Evolutionary conservation across 2,329 filamentous ascomycete species (phyloP), one percentile per base, ranked within the genome.

Genomic region (Fusarium cicatricum): DNA sequence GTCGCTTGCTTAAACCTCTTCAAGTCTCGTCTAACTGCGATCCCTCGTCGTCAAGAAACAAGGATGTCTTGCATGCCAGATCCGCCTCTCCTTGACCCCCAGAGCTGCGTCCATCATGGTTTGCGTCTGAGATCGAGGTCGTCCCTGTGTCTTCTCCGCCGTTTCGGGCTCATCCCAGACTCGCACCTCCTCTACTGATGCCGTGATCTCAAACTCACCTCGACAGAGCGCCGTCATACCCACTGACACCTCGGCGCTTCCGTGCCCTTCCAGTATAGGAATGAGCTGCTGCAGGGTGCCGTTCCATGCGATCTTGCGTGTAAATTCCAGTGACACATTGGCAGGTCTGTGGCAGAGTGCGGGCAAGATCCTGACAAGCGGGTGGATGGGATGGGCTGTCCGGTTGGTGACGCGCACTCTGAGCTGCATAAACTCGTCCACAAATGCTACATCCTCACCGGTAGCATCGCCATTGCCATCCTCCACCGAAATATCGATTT

Each of bases 301-400:
- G 62, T 92, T 94, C 88, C 91, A 95, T 2, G 88, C 88, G 48
- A 97, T 83, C 60, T 92, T 91, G 69, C 91, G 88, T 36, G 90
- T 90, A 51, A 94, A 85, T 71, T 97, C 93, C 14, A 96, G 83
- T 3, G 91, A 90, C 12, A 90, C 80, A 56, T 86, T 87, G 44
- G 85, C 81, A 1, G 90, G 85, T 14, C 93, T 86, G 68, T 92
- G 85, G 38, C 90, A 85, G 14, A 97, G 82, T 44, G 87, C 85
- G 0, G 93, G 92, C 72, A 93, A 85, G 12, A 97, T 77, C 32
- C 93, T 84, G 36, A 97, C 78, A 1, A 96, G 78, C 0, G 91
- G 88, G 38, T 85, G 82, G 29, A 97, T 85, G 0, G 89, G 83
- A 32, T 82, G 78, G 1, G 80, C 74, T 26, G 87, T 91, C 53